Percentiles rank a stretch among this genome's conserved stretches.
These are phyloP conservation scores for Esteya vermicola DNA, from an alignment of 2,329 filamentous ascomycete species.

Conservation along the genomic window DNA sequence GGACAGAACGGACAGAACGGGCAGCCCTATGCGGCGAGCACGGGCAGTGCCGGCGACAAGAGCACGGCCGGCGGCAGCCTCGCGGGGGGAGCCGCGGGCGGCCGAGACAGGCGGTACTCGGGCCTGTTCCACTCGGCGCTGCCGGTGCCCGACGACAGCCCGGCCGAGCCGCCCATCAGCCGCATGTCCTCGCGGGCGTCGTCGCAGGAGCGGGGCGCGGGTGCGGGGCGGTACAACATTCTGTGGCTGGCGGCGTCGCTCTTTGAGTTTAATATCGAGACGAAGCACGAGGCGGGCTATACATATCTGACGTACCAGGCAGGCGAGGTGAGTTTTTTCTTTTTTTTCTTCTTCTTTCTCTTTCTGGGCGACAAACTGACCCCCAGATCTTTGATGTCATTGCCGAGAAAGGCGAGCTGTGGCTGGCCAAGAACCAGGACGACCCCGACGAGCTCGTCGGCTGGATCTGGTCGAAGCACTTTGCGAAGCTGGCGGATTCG, in stretches of 20 bases:
- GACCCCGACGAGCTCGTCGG: constrained; percentile 66
- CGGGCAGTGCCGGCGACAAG: background rate
- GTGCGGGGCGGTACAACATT: constrained; percentile 47
- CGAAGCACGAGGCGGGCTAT: constrained; percentile 85
- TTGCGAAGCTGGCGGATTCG: constrained; percentile 52
- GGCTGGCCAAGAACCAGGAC: constrained; percentile 96
- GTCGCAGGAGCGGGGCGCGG: constrained; percentile 33
- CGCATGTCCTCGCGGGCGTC: constrained; percentile 40
- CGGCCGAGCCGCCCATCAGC: constrained; percentile 1
- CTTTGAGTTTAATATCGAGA: constrained; percentile 95
- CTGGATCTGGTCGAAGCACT: constrained; percentile 99
- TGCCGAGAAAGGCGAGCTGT: constrained; percentile 91
- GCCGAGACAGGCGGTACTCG: no score
- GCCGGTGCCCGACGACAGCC: constrained; percentile 56
- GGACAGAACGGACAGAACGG: constrained; percentile 35
- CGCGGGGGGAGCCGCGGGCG: no score
- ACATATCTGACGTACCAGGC: constrained; percentile 92
- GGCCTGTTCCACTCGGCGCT: constrained; percentile 79
- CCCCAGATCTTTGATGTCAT: constrained; percentile 73
- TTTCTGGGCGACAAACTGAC: background rate
- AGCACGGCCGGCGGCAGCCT: constrained; percentile 16
- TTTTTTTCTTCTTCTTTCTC: background rate
- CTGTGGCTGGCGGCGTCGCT: constrained; percentile 86
- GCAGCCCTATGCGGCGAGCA: constrained; percentile 27
- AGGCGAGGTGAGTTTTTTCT: constrained; percentile 50